phyloP scores from a whole-genome alignment of 1,284 basidiomycete genomes.

The Heterobasidion annosum region DNA sequence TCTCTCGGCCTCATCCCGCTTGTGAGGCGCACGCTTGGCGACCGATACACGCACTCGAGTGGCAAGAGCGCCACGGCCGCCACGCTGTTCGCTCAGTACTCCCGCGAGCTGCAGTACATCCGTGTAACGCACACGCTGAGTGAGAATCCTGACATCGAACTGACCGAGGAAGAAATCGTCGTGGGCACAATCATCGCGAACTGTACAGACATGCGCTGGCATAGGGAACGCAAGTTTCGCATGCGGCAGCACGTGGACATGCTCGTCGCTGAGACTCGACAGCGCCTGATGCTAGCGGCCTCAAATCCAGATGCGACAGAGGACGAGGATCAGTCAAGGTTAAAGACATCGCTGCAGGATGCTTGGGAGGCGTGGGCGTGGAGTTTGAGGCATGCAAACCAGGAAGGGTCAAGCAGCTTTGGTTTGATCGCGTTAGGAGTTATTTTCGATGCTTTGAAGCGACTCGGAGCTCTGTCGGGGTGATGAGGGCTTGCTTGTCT shows the following conservation, averaged over 20 bases:
- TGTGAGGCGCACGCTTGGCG: conserved; percentile 28
- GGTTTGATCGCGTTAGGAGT: neutral
- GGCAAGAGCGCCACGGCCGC: conserved; percentile 1
- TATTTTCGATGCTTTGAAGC: neutral
- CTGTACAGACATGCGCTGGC: conserved; percentile 44
- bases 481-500: neutral
- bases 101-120: conserved; percentile 59
- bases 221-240: conserved; percentile 48
- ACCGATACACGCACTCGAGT: conserved; percentile 9
- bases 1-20: conserved; percentile 30
- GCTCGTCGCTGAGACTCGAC: conserved; percentile 44
- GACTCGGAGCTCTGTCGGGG: neutral
- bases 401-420: conserved; percentile 28
- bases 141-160: conserved; percentile 39
- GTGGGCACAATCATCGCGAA: conserved; percentile 65
- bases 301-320: conserved; percentile 16
- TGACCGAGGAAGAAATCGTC: conserved; percentile 67
- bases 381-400: conserved; percentile 28
- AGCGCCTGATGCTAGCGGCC: conserved; percentile 24
- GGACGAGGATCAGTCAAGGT: conserved; percentile 20
- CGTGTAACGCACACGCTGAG: conserved; percentile 61
- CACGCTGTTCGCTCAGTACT: conserved; percentile 29
- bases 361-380: conserved; percentile 62
- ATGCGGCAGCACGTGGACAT: conserved; percentile 52
- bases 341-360: conserved; percentile 34